Percentiles rank a stretch among this genome's conserved stretches.
Conservation (phyloP, 768 basidiomycete species). For the Porphyrellus cyaneotinctus region DNA sequence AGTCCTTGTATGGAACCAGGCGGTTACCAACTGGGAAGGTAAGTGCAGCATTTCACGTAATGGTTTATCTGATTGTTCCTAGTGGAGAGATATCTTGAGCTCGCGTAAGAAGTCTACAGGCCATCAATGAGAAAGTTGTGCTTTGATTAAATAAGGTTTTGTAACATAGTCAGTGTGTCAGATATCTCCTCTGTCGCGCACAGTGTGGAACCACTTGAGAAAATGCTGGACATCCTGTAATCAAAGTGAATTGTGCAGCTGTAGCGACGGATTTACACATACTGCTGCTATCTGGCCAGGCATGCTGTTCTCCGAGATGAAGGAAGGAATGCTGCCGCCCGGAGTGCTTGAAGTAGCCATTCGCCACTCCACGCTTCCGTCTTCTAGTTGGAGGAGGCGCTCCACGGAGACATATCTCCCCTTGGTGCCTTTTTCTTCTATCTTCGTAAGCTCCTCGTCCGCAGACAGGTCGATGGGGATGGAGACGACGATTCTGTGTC, state of each 20-base stretch:
- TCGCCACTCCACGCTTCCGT: conserved; percentile 68
- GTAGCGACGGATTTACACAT: background rate
- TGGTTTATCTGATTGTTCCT: conserved; percentile 8
- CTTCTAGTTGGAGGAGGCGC: conserved; percentile 54
- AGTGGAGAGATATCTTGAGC: conserved; percentile 87
- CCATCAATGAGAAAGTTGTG: background rate
- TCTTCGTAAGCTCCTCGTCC: conserved; percentile 52
- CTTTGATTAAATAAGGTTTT: background rate
- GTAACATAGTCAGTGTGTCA: background rate
- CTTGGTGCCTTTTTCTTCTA: conserved; percentile 61
- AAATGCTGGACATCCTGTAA: conserved; percentile 70
- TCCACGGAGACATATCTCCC: conserved; percentile 73
- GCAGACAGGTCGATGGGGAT: conserved; percentile 64
- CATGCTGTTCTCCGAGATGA: conserved; percentile 59
- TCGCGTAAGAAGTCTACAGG: conserved; percentile 43
- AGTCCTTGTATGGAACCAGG: conserved; percentile 78
- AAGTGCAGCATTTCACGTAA: conserved; percentile 19
- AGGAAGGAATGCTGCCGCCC: conserved; percentile 64
- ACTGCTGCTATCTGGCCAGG: conserved; percentile 62
- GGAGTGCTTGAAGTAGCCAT: conserved; percentile 77
- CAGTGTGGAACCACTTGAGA: conserved; percentile 56
- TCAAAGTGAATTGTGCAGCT: conserved; percentile 1
- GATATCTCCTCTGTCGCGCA: conserved; percentile 18
- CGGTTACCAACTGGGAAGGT: conserved; percentile 96
- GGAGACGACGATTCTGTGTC: conserved; percentile 43